Evolutionary conservation across 2,329 filamentous ascomycete genomes (phyloP).

Genomic region (Herpotrichia juniperi): DNA sequence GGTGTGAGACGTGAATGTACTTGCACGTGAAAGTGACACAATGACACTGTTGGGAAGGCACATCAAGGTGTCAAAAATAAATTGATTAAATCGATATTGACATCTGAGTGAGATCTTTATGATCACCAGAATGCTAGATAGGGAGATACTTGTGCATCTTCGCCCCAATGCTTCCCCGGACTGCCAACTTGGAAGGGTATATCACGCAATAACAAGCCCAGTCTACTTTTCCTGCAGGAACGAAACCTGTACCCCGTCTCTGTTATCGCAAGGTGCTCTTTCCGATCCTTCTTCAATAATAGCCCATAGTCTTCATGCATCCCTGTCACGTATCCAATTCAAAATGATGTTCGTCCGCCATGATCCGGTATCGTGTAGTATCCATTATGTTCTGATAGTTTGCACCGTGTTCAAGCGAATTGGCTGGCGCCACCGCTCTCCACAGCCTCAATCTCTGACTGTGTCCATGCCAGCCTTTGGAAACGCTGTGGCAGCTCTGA

Average conservation of each 20-base stretch:
- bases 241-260: neutral
- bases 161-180: neutral
- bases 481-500: slow-evolving; percentile 87
- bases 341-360: slow-evolving; percentile 19
- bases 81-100: too few species aligned
- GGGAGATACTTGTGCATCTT: neutral
- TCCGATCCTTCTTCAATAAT: slow-evolving; percentile 2
- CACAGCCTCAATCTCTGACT: slow-evolving; percentile 91
- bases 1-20: too few species aligned
- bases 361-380: slow-evolving; percentile 19
- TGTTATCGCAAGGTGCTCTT: slow-evolving; percentile 8
- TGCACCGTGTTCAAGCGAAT: slow-evolving; percentile 51
- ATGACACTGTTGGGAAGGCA: too few species aligned
- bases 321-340: slow-evolving; percentile 28
- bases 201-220: slow-evolving; percentile 25
- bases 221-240: slow-evolving; percentile 11
- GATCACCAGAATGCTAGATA: neutral
- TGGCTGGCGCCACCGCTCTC: slow-evolving; percentile 87
- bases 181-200: slow-evolving; percentile 35
- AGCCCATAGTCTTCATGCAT: neutral
- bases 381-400: slow-evolving; percentile 11
- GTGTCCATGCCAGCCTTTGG: slow-evolving; percentile 73
- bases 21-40: too few species aligned
- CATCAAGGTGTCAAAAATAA: too few species aligned
- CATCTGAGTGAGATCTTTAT: neutral